A percentile compares a stretch with the other conserved stretches of the same genome.
phyloP scores from a whole-genome alignment of 176 grass and related monocot genomes.

The Eleusine coracana region DNA sequence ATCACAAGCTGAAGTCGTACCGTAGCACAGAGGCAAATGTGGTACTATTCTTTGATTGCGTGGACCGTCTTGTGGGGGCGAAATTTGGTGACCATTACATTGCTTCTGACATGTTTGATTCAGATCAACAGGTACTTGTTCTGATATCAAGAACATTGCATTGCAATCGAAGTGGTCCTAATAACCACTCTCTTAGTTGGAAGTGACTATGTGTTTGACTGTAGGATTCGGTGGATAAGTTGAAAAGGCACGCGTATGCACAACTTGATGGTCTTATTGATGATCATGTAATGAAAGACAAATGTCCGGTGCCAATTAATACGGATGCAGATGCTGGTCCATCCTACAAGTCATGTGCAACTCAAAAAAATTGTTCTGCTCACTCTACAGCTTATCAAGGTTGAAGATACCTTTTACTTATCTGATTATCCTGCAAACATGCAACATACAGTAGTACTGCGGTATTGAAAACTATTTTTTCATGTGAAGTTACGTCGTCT shows the following conservation, averaged over 20 bases:
- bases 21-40: not conserved
- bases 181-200: not conserved
- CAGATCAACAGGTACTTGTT: not conserved
- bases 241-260: not conserved
- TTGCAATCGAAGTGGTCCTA: not conserved
- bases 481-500: too few relatives aligned
- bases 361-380: not conserved
- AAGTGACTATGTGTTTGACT: not conserved
- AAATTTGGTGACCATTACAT: not conserved
- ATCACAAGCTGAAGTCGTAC: not conserved
- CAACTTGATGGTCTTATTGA: not conserved
- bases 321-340: not conserved
- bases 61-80: slow-evolving; percentile 8
- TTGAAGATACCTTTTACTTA: too few relatives aligned
- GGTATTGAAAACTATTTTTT: too few relatives aligned
- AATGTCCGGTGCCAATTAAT: not conserved
- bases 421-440: too few relatives aligned
- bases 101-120: not conserved
- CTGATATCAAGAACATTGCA: not conserved
- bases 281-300: not conserved
- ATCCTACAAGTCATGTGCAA: not conserved
- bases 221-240: not conserved
- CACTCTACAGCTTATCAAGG: too few relatives aligned
- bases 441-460: too few relatives aligned
- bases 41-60: slow-evolving; percentile 12